Conservation (phyloP, 1,139 yeast genomes). For the Wickerhamomyces sp. region DNA sequence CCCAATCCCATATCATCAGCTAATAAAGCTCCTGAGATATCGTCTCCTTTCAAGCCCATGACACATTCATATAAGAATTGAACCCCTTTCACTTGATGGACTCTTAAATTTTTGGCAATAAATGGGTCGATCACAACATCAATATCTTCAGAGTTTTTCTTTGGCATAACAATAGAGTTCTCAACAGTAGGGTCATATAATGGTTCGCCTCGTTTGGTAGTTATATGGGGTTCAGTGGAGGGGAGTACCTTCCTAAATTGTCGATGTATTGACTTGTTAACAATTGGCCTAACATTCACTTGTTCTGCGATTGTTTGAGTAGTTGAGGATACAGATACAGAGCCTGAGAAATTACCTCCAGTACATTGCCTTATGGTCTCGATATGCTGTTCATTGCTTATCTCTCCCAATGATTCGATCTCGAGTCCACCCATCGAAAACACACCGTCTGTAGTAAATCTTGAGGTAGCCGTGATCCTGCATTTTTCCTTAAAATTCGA, state of each 20-base stretch:
- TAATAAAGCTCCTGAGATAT: conserved; percentile 63
- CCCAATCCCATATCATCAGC: conserved; percentile 99
- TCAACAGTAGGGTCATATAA: conserved; percentile 35
- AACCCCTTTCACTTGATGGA: conserved; percentile 86
- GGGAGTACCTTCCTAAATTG: conserved; percentile 19
- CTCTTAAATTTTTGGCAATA: conserved; percentile 52
- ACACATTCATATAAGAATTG: conserved; percentile 75
- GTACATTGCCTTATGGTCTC: conserved; percentile 13
- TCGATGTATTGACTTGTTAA: conserved; percentile 5
- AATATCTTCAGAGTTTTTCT: conserved; percentile 28
- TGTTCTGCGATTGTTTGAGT: not conserved
- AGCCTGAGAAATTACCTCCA: conserved; percentile 9
- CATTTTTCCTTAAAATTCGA: conserved; percentile 26
- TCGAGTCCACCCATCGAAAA: conserved; percentile 48
- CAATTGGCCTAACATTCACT: not conserved
- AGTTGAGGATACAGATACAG: not conserved
- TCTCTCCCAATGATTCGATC: conserved; percentile 45
- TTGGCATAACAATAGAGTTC: conserved; percentile 43
- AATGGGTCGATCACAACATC: conserved; percentile 72
- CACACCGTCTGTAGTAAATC: conserved; percentile 35
- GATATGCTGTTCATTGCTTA: conserved; percentile 22
- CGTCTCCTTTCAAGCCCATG: conserved; percentile 57
- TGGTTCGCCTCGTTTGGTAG: conserved; percentile 25
- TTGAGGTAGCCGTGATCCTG: conserved; percentile 14
- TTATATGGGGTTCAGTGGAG: conserved; percentile 4